Conservation (phyloP, 352 stramenopile genomes). For the Globisporangium iwayamae region DNA sequence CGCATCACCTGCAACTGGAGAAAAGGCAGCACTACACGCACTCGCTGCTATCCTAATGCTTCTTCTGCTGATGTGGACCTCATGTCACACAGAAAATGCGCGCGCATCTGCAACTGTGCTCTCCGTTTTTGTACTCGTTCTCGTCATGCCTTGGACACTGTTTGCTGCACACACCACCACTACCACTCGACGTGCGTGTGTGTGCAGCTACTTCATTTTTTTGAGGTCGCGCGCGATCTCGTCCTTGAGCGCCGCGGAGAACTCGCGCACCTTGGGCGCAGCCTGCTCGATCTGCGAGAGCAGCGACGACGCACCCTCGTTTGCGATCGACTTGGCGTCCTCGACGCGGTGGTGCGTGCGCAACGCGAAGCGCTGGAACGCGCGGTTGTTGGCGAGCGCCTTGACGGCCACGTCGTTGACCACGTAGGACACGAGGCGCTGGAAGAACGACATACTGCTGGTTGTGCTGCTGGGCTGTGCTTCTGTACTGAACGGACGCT, state of each 20-base stretch:
- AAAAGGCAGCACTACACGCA: background rate
- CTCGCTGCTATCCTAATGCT: background rate
- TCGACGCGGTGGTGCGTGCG: slow-evolving; percentile 84
- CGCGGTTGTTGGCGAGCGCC: slow-evolving; percentile 71
- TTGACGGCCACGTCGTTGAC: slow-evolving; percentile 86
- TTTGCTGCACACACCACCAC: background rate
- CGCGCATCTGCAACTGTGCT: background rate
- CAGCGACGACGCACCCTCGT: slow-evolving; percentile 39
- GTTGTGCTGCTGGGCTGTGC: background rate
- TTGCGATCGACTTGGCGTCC: slow-evolving; percentile 73
- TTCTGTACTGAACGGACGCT: background rate
- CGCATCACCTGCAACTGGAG: background rate
- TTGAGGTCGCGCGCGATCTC: slow-evolving; percentile 67
- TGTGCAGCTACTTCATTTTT: slow-evolving; percentile 59
- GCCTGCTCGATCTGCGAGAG: slow-evolving; percentile 53
- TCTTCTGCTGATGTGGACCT: slow-evolving; percentile 2
- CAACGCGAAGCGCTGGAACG: slow-evolving; percentile 82
- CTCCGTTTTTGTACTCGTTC: background rate
- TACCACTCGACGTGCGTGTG: background rate
- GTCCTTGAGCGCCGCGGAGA: slow-evolving; percentile 65
- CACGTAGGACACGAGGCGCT: slow-evolving; percentile 75
- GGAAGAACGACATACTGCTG: slow-evolving; percentile 70
- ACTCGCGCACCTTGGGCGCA: slow-evolving; percentile 74
- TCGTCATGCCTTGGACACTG: background rate
- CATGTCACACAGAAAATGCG: slow-evolving; percentile 2